phyloP scores from a whole-genome alignment of 371 early-diverging fungal genomes.

The Rhizopus sp. region DNA sequence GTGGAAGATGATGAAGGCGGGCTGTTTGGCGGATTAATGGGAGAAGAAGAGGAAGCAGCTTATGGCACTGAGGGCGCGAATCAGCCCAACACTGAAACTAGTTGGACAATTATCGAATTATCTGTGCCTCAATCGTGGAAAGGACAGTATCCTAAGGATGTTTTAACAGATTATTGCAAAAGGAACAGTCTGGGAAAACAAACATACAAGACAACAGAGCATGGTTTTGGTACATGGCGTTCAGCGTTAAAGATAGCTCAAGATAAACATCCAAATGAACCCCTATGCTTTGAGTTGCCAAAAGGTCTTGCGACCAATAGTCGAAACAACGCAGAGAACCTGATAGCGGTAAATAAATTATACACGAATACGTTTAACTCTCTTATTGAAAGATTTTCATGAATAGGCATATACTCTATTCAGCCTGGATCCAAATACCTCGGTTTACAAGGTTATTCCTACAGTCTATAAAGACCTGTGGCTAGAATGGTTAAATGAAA shows the following conservation, averaged over 20 bases:
- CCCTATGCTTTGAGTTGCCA: slow-evolving; percentile 20
- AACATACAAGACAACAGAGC: slow-evolving; percentile 9
- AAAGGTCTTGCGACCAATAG: slow-evolving; percentile 6
- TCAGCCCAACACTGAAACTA: neutral
- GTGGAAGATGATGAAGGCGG: slow-evolving; percentile 23
- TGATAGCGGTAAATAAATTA: slow-evolving; percentile 46
- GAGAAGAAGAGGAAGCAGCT: slow-evolving; percentile 20
- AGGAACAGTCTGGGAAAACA: slow-evolving; percentile 21
- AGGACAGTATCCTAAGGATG: slow-evolving; percentile 50
- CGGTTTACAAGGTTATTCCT: slow-evolving; percentile 61
- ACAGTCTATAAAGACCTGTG: slow-evolving; percentile 68
- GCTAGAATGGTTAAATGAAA: slow-evolving; percentile 55
- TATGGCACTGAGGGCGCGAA: neutral
- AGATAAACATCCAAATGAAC: neutral
- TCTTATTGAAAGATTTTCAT: neutral
- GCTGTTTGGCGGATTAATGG: slow-evolving; percentile 26
- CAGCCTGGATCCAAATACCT: slow-evolving; percentile 46
- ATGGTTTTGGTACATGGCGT: slow-evolving; percentile 27
- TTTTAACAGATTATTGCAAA: slow-evolving; percentile 34
- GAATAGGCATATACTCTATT: slow-evolving; percentile 53
- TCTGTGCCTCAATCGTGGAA: slow-evolving; percentile 42
- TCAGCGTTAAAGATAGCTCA: slow-evolving; percentile 20
- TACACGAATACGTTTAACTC: neutral
- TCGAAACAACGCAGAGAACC: slow-evolving; percentile 57
- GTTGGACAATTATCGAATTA: slow-evolving; percentile 24